Base-by-base conservation (phyloP, 805 yeast genomes). In the Metschnikowia cubensis region DNA sequence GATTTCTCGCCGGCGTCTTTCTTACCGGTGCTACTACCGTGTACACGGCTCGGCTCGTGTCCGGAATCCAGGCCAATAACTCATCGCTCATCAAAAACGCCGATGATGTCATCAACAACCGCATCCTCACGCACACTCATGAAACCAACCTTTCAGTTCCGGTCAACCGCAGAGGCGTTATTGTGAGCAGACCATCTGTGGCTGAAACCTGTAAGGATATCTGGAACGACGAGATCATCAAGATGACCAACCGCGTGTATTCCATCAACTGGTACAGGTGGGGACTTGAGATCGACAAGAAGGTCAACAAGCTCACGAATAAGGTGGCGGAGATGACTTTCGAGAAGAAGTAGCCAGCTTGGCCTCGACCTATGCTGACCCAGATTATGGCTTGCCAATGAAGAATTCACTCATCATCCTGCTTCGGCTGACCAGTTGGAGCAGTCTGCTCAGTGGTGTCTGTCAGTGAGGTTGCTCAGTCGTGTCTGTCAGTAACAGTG, bases 221-320 rank as follows among this genome's bases (percentile, higher is more conserved):
- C 38, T 87, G 96, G 96, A 84, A 87, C 61, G 82, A 80, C 41
- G 91, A 86, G 62, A 77, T 87, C 48, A 75, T 85, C 50, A 73
- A 70, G 40, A 76, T 79, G 51, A 87, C 83, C 20, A 81, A 82
- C 56, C 84, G 86, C 80, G 57, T 85, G 13, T 85, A 85, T 59
- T 60, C 76, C 42, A 71, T 80, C 53, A 74, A 76, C 62, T 68
- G 81, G 77, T 70, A 77, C 65, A 67, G 69, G 50, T 58, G 64
- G 57, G 75, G 74, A 1, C 57, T 70, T 36, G 59, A 65, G 22
- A 63, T 66, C 14, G 75, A 73, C 57, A 59, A 63, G 49, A 65
- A 68, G 57, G 44, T 70, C 37, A 57, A 56, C 45, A 57, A 59
- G 32, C 56, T 70, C 48, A 60, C 68, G 6, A 66, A 67, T 50